Evolutionary conservation across 768 basidiomycete genomes (phyloP).

Genomic region (Kwoniella bestiolae): DNA sequence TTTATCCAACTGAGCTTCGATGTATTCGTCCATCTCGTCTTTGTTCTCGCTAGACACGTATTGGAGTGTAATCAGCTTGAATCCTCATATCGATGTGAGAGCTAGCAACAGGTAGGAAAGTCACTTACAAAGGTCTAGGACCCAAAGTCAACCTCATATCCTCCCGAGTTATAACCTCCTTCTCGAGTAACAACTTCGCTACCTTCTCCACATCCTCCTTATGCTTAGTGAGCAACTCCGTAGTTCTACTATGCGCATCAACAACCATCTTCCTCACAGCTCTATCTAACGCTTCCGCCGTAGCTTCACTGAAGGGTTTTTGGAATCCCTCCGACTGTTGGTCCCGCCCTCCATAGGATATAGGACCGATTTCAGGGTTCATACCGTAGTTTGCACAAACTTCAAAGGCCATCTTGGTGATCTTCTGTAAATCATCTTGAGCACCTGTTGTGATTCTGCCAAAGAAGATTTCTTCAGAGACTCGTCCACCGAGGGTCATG

Average conservation of each 20-base stretch:
- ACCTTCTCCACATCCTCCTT: constrained; percentile 91
- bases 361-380: constrained; percentile 91
- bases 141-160: constrained; percentile 56
- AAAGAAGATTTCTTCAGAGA: constrained; percentile 98
- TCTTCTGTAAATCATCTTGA: constrained; percentile 97
- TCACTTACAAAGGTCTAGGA: constrained; percentile 46
- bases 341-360: constrained; percentile 90
- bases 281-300: constrained; percentile 85
- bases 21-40: constrained; percentile 97
- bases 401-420: constrained; percentile 96
- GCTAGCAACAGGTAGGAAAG: background rate
- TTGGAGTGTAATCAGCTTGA: too few relatives aligned
- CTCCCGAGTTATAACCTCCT: constrained; percentile 92
- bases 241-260: constrained; percentile 81
- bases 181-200: constrained; percentile 83
- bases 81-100: too few relatives aligned
- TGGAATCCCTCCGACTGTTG: constrained; percentile 85
- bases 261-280: constrained; percentile 93
- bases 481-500: constrained; percentile 97
- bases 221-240: constrained; percentile 76
- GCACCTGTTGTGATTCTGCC: constrained; percentile 93
- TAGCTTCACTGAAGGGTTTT: constrained; percentile 98
- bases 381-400: constrained; percentile 92
- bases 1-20: constrained; percentile 64
- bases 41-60: constrained; percentile 61